Base-by-base conservation (phyloP, 2,329 filamentous ascomycete species). In the Calonectria pauciramosa region DNA sequence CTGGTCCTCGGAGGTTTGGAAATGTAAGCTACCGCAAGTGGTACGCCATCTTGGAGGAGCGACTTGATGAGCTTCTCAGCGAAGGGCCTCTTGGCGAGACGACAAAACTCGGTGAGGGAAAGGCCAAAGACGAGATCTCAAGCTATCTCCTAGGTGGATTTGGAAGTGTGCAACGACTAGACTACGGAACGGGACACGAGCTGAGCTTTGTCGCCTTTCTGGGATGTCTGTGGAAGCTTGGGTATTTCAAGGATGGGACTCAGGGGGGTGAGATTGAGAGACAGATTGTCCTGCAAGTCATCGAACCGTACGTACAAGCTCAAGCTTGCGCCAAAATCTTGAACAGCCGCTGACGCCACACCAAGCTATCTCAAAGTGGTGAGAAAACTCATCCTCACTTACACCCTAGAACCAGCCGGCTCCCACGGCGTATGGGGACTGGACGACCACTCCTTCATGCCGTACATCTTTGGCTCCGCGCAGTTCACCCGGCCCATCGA, bases 351-450 rank as follows among this genome's bases (percentile, higher is more conserved):
- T 74, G 38, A 80, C 47, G 52, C 7, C 20, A n/a, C 11, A 4
- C 23, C 5, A 13, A 95, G 94, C 51, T 98, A 98, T 82, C 88
- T 98, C n/a, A 87, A 88, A 38, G 93, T 99, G 2, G 89, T 98
- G 59, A 93, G 97, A 49, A 92, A 91, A 52, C 89, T 99, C 13
- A 98, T 99, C 80, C 88, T 95, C 66, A 96, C 93, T 3, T 99
- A 99, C 84, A 98, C 93, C 0, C 91, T 99, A 26, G 97, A 99
- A 83, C 97, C 97, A 5, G 97, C 97, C 8, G 97, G 97, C 3
- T 98, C 96, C 1, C 97, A 99, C 83, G 97, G 97, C 4, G 97
- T 99, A 26, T 99, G 97, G 97, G 97, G 97, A 26, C 89, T 99
- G n/a, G 97, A 99, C 83, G 97, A 99, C 84, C 96, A 99, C 85